Evolutionary conservation across 2,329 filamentous ascomycete species (phyloP).

Genomic region (Cordyceps javanica): DNA sequence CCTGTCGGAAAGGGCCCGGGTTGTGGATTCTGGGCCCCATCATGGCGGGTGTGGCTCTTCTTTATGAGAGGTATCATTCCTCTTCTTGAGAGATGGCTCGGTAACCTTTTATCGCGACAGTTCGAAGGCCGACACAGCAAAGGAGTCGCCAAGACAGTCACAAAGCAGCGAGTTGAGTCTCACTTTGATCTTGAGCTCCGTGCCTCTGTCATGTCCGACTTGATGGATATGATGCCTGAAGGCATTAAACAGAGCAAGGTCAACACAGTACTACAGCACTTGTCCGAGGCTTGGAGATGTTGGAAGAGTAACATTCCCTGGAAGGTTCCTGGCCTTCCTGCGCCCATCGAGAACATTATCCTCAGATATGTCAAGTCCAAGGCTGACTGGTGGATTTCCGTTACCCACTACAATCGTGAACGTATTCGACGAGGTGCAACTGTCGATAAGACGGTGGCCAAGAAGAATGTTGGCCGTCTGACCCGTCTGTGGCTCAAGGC

Average conservation of each 20-base stretch:
- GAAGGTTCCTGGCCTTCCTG: constrained; percentile 95
- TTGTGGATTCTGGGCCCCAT: constrained; percentile 97
- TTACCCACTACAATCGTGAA: constrained; percentile 97
- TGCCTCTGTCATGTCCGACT: constrained; percentile 95
- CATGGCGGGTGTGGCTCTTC: constrained; percentile 98
- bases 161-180: constrained; percentile 97
- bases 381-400: constrained; percentile 99
- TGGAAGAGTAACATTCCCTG: constrained; percentile 99
- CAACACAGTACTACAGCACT: constrained; percentile 92
- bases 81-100: constrained; percentile 91
- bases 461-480: constrained; percentile 95
- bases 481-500: constrained; percentile 96
- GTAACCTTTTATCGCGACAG: constrained; percentile 91
- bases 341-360: constrained; percentile 98
- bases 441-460: constrained; percentile 97
- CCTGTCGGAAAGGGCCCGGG: constrained; percentile 96
- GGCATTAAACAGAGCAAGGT: constrained; percentile 99
- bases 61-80: constrained; percentile 99
- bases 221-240: constrained; percentile 99
- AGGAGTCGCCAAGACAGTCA: constrained; percentile 97
- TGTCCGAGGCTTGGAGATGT: constrained; percentile 97
- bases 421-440: constrained; percentile 93
- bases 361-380: constrained; percentile 98
- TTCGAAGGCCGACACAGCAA: constrained; percentile 99
- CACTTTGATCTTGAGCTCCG: constrained; percentile 97